phyloP scores from a whole-genome alignment of 352 stramenopile genomes.

The Globisporangium emineosum region DNA sequence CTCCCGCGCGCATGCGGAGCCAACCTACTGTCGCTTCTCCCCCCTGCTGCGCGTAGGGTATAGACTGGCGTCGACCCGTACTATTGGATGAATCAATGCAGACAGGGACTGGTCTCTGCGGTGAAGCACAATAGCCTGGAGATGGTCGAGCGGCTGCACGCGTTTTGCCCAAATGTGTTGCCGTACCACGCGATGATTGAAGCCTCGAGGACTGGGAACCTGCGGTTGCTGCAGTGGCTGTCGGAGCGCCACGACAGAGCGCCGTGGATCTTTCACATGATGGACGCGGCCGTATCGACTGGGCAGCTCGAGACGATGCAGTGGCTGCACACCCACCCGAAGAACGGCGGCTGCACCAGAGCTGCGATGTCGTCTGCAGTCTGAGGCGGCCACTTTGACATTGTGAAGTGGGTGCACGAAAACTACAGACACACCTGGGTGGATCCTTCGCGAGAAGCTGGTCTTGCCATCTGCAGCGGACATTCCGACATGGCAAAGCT shows the following conservation, averaged over 20 bases:
- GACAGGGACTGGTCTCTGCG: too few relatives aligned
- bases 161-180: background rate
- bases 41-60: too few relatives aligned
- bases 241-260: background rate
- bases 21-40: too few relatives aligned
- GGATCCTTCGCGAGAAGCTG: background rate
- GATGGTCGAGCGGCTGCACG: slow-evolving; percentile 7
- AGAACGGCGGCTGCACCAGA: background rate
- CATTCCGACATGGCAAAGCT: background rate
- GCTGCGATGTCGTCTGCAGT: background rate
- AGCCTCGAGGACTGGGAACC: background rate
- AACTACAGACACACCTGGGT: too few relatives aligned
- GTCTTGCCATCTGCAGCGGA: background rate
- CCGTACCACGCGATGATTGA: background rate
- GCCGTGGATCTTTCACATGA: background rate
- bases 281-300: background rate
- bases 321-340: background rate
- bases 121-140: too few relatives aligned
- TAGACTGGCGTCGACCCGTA: too few relatives aligned
- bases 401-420: background rate
- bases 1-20: too few relatives aligned
- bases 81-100: too few relatives aligned
- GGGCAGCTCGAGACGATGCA: background rate
- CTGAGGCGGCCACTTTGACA: background rate
- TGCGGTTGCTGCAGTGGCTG: background rate